phyloP scores from a whole-genome alignment of 2,329 filamentous ascomycete genomes.

The Pyrenochaeta sp. region DNA sequence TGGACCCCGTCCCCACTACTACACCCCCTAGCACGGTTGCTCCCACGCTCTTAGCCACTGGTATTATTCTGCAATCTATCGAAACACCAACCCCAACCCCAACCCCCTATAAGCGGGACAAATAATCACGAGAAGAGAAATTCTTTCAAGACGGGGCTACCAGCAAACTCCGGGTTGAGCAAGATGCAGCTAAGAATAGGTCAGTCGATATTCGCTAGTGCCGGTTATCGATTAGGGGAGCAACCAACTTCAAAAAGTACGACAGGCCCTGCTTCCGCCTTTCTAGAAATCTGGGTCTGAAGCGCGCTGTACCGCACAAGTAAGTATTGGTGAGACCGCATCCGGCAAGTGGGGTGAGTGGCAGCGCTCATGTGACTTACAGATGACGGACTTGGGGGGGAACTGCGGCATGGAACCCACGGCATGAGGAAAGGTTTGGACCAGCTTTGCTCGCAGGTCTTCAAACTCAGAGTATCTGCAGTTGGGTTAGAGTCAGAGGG shows the following conservation, averaged over 20 bases:
- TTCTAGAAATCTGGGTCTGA: slow-evolving; percentile 85
- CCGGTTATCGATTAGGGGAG: slow-evolving; percentile 9
- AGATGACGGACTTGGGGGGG: slow-evolving; percentile 90
- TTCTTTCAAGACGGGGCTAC: slow-evolving; percentile 88
- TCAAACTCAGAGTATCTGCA: slow-evolving; percentile 93
- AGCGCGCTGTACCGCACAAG: slow-evolving; percentile 60
- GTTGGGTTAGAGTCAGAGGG: slow-evolving; percentile 35
- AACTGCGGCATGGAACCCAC: slow-evolving; percentile 86
- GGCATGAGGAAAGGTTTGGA: slow-evolving; percentile 83
- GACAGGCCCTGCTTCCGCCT: slow-evolving; percentile 81
- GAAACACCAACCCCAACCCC: neutral
- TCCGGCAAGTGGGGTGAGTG: slow-evolving; percentile 29
- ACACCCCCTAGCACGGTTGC: neutral
- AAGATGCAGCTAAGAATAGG: slow-evolving; percentile 75
- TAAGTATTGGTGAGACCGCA: slow-evolving; percentile 22
- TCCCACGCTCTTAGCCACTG: neutral
- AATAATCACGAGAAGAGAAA: slow-evolving; percentile 74
- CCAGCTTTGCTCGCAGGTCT: slow-evolving; percentile 75
- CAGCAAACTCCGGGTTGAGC: slow-evolving; percentile 91
- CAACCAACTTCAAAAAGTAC: slow-evolving; percentile 88
- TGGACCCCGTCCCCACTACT: too few relatives aligned
- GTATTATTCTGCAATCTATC: neutral
- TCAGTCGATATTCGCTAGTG: slow-evolving; percentile 39
- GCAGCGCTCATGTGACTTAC: slow-evolving; percentile 57
- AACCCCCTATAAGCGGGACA: neutral